Evolutionary conservation across 1,139 yeast species (phyloP), one percentile per base, ranked within the genome.

Genomic region (Hyphopichia burtonii): DNA sequence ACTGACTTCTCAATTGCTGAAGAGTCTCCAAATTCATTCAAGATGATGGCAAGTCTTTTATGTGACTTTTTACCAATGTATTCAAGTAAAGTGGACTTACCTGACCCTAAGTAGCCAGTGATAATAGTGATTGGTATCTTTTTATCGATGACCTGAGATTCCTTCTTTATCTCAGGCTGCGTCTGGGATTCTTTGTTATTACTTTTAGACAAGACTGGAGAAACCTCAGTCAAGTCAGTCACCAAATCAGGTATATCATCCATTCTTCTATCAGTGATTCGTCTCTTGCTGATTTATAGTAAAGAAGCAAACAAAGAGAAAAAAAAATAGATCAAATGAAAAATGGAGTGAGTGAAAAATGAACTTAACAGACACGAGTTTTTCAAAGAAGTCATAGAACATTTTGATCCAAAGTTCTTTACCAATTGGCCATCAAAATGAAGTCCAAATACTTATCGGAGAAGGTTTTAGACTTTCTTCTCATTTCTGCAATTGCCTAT

Each of bases 61-160:
- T 77, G 78, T 23, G 93, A 83, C 39, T 76, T 79, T 44, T 76
- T 67, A 0, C 96, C 90, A 17, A 93, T 80, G 45, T 76, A 73
- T 45, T 88, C 88, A 28, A 93, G 68, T 42, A 94, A 65, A 0
- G 98, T 91, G 3, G 96, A 85, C 57, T 93, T 93, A 2, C 99
- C 99, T 12, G 96, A 86, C 1, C 99, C 99, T 34, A 93, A 65
- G 57, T 91, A 93, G 1, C 99, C 99, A 0, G 98, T 93, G 31
- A 94, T 82, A 19, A 93, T 88, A 0, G 97, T 89, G 14, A 93
- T 82, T 2, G 99, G 99, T 10, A 91, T 93, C 59, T 81, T 82
- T 31, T 59, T 59, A 15, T 33, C 49, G 39, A 6, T 17, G 38
- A 12, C n/a, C 3, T 11, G 48, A n/a, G 51, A 50, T 19, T 28